A percentile compares a stretch with the other conserved stretches of the same genome.
Conservation (phyloP, 2,329 filamentous ascomycete species). For the Bipolaris cookei region DNA sequence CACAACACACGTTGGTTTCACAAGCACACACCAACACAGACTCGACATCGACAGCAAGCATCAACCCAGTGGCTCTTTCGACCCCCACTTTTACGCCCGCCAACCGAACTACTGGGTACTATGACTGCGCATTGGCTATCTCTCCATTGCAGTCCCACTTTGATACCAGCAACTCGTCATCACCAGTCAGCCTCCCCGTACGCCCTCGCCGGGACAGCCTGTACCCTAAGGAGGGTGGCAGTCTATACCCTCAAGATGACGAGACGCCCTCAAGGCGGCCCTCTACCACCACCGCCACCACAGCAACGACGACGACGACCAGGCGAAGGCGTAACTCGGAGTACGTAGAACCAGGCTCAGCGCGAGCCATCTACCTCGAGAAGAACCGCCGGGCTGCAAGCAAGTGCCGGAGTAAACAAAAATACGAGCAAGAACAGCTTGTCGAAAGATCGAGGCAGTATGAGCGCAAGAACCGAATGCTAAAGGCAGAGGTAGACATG, state of each 20-base stretch:
- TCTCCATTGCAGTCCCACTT: neutral
- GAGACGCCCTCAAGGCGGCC: neutral
- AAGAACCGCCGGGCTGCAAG: conserved; percentile 74
- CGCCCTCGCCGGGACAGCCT: neutral
- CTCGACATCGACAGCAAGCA: neutral
- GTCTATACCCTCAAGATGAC: neutral
- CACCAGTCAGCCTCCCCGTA: neutral
- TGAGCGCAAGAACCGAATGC: conserved; percentile 35
- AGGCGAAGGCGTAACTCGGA: conserved; percentile 26
- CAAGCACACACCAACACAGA: neutral
- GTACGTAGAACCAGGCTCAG: conserved; percentile 34
- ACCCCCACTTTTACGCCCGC: neutral
- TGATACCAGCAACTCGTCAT: neutral
- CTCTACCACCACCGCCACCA: neutral
- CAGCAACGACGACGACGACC: neutral
- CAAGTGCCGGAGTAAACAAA: conserved; percentile 73
- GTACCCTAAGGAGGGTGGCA: neutral
- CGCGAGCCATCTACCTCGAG: conserved; percentile 57
- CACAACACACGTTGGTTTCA: neutral
- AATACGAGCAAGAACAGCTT: conserved; percentile 59
- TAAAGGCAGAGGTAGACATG: conserved; percentile 39
- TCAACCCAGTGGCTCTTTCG: neutral
- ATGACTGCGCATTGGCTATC: neutral
- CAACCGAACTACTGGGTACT: neutral
- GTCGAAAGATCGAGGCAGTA: conserved; percentile 51